phyloP scores from a whole-genome alignment of 2,329 filamentous ascomycete species.

The Xylaria sp. region DNA sequence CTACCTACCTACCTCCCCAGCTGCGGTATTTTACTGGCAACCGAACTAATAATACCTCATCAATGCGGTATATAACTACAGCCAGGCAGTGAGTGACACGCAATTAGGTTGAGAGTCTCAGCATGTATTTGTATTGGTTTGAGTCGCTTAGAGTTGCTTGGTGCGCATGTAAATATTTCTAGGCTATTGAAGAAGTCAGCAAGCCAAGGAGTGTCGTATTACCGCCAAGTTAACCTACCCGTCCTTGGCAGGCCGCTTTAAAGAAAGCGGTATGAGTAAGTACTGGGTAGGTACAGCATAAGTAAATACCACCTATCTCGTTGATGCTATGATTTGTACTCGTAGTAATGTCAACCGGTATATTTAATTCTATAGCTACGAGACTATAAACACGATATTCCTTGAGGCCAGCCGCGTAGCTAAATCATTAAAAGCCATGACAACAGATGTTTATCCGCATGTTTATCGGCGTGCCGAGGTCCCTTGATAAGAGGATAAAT shows the following conservation, averaged over 20 bases:
- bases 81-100: neutral
- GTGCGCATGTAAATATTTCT: neutral
- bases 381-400: neutral
- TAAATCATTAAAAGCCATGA: no score
- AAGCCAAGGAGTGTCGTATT: conserved; percentile 2
- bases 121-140: conserved; percentile 9
- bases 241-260: conserved; percentile 18
- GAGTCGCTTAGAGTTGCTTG: neutral
- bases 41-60: conserved; percentile 29
- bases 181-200: conserved; percentile 5
- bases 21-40: conserved; percentile 29
- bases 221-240: conserved; percentile 16
- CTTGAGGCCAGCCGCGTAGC: neutral
- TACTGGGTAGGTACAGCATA: neutral
- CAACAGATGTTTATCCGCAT: neutral
- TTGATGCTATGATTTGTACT: neutral
- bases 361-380: neutral
- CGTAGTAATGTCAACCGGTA: neutral
- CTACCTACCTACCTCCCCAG: neutral
- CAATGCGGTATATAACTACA: conserved; percentile 22
- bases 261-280: neutral
- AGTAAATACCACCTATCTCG: neutral
- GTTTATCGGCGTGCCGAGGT: neutral
- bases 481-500: neutral
- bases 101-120: neutral